phyloP scores from a whole-genome alignment of 352 stramenopile genomes.

The Elongisporangium undulatum region DNA sequence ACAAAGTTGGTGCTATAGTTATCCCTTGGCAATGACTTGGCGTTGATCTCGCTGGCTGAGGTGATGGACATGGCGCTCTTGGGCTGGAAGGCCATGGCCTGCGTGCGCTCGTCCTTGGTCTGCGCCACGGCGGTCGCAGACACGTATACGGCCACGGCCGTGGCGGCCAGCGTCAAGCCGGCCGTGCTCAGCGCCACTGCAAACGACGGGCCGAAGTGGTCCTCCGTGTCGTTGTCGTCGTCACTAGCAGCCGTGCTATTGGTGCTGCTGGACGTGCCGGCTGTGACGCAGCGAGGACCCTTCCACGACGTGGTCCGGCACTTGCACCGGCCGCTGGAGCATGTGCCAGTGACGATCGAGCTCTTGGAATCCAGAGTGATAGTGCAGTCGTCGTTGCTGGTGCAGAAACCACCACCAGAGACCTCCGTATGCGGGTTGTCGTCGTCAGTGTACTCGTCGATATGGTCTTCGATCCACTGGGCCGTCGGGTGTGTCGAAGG shows the following conservation, averaged over 20 bases:
- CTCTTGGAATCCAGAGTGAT: constrained; percentile 13
- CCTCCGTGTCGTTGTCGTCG: constrained; percentile 5
- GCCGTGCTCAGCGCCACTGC: constrained; percentile 19
- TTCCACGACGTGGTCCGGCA: constrained; percentile 31
- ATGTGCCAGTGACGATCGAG: constrained; percentile 28
- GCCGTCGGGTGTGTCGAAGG: constrained; percentile 47
- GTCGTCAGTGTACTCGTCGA: constrained; percentile 57
- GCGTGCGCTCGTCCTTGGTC: constrained; percentile 14
- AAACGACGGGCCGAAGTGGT: constrained; percentile 13
- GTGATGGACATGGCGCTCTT: constrained; percentile 13
- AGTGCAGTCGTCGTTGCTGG: constrained; percentile 48
- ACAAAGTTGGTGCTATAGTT: constrained; percentile 39
- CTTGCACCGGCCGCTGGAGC: constrained; percentile 27
- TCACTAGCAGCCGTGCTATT: constrained; percentile 9
- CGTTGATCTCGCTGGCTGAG: constrained; percentile 10
- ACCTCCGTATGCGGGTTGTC: constrained; percentile 55
- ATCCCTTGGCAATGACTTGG: constrained; percentile 9
- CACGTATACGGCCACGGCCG: constrained; percentile 11
- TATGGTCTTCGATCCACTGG: constrained; percentile 69
- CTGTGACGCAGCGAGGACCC: constrained; percentile 38
- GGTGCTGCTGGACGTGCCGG: constrained; percentile 12
- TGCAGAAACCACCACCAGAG: constrained; percentile 45
- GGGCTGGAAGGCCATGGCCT: constrained; percentile 12
- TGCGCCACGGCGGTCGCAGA: constrained; percentile 7
- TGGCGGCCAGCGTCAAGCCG: constrained; percentile 12